Percentiles rank a stretch among this genome's conserved stretches.
Conservation (phyloP, 768 basidiomycete genomes). For the Xanthoconium purpureum region DNA sequence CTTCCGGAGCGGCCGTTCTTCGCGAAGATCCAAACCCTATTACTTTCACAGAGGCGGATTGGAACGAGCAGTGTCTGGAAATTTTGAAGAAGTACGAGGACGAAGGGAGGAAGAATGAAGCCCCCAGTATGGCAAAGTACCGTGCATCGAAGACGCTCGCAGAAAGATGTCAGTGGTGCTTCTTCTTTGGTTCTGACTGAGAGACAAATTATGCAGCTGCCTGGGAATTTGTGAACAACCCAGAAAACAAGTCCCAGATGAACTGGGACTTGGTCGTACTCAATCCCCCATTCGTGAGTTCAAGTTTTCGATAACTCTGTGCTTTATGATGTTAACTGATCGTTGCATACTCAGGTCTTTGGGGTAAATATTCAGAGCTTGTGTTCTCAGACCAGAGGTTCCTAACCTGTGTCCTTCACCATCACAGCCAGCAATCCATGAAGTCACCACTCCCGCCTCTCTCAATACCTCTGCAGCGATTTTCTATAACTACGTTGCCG, state of each 20-base stretch:
- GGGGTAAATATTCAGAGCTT: conserved; percentile 17
- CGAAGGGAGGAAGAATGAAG: conserved; percentile 42
- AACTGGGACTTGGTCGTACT: conserved; percentile 40
- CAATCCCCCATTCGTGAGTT: conserved; percentile 39
- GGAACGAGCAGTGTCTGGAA: conserved; percentile 50
- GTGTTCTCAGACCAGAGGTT: too few relatives aligned
- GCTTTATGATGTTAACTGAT: not conserved
- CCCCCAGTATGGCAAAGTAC: conserved; percentile 42
- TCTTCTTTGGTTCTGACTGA: not conserved
- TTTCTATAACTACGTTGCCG: conserved; percentile 35
- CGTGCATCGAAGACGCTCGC: conserved; percentile 62
- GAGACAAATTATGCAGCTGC: conserved; percentile 39
- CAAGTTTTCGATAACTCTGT: too few relatives aligned
- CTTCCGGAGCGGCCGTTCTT: conserved; percentile 53
- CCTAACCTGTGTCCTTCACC: not conserved
- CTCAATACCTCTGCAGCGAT: conserved; percentile 40
- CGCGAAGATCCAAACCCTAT: conserved; percentile 20
- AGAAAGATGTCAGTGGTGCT: conserved; percentile 46
- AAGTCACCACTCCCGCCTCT: conserved; percentile 30
- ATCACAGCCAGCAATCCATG: conserved; percentile 43
- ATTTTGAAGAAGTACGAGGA: conserved; percentile 44
- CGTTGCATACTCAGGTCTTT: conserved; percentile 21
- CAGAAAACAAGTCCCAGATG: conserved; percentile 30
- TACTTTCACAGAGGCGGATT: conserved; percentile 50
- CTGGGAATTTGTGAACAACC: conserved; percentile 41